Percentiles rank a stretch among this genome's conserved stretches.
Evolutionary conservation across 2,329 filamentous ascomycete species (phyloP).

Genomic region (Trichoderma semiorbis): DNA sequence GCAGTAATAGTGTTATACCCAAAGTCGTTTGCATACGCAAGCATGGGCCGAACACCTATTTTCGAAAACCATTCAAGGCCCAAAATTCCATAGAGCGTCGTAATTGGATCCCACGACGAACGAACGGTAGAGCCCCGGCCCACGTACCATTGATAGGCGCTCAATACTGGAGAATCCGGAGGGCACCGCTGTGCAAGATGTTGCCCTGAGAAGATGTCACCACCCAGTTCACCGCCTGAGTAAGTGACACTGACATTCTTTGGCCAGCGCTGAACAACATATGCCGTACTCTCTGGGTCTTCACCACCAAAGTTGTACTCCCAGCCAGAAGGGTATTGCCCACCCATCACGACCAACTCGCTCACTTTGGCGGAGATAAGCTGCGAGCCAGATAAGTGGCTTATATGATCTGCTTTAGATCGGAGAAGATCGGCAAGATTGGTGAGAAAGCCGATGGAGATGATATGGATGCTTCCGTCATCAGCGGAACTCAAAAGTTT

Average conservation of each 20-base stretch:
- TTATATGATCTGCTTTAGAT: constrained; percentile 6
- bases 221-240: background rate
- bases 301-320: constrained; percentile 8
- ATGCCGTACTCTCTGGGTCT: background rate
- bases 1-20: background rate
- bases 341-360: background rate
- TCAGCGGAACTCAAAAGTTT: background rate
- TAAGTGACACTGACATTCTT: background rate
- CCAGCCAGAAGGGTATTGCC: constrained; percentile 4
- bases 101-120: background rate
- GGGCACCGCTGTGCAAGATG: background rate
- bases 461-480: background rate
- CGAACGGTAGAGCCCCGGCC: background rate
- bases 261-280: background rate
- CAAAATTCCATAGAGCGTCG: background rate
- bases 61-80: background rate
- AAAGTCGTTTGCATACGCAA: background rate
- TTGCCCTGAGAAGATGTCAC: background rate
- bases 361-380: background rate
- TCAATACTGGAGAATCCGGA: constrained; percentile 2
- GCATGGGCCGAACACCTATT: background rate
- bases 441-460: background rate
- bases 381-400: background rate
- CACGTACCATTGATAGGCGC: constrained; percentile 1
- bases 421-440: background rate